Evolutionary conservation across 164 flowering plant species (phyloP).

Genomic region (Echeveria elegans): DNA sequence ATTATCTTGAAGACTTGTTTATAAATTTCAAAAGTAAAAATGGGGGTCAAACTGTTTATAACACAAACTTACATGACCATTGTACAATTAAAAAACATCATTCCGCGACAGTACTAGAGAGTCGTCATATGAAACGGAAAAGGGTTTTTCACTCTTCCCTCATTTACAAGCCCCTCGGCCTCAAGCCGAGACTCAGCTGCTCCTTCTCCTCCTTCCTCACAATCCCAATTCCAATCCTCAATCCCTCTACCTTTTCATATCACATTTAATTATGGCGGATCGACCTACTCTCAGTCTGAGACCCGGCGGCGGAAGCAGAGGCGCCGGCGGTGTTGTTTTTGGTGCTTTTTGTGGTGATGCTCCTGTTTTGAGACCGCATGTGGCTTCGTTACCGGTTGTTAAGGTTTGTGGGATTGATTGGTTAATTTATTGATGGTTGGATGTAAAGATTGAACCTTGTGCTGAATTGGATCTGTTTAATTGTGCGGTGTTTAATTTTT

Average conservation of each 20-base stretch:
- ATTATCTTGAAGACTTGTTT: no score
- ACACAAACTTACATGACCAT: not conserved
- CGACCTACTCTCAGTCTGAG: conserved; percentile 82
- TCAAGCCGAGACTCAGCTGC: not conserved
- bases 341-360: conserved; percentile 50
- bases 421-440: no score
- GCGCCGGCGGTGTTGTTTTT: conserved; percentile 30
- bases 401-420: conserved; percentile 26
- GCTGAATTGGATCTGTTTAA: conserved; percentile 15
- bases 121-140: not conserved
- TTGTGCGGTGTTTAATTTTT: conserved; percentile 18
- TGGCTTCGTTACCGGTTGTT: conserved; percentile 21
- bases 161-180: not conserved
- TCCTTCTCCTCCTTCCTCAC: not conserved
- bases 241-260: not conserved
- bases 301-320: conserved; percentile 72
- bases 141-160: not conserved
- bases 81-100: no score
- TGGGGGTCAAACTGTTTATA: not conserved
- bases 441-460: not conserved
- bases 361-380: conserved; percentile 32
- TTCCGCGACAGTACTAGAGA: no score
- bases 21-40: not conserved
- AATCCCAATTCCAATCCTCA: not conserved
- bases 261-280: conserved; percentile 72